Evolutionary conservation across 208 protist species (phyloP).

Genomic region (Tritrichomonas foetus): DNA sequence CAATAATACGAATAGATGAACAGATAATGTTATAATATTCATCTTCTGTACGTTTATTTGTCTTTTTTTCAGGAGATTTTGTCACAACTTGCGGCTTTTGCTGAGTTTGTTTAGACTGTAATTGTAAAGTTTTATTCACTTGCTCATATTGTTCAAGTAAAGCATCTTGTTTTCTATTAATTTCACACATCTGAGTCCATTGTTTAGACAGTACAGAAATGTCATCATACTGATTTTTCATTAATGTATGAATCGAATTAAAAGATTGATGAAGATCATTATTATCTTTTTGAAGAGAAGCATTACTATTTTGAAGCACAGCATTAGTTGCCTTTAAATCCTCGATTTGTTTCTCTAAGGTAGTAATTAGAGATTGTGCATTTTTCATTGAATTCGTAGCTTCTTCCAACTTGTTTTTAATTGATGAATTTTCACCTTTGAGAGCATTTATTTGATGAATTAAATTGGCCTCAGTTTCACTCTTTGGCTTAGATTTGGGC

Average conservation of each 20-base stretch:
- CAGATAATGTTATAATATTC: background rate
- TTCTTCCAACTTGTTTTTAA: background rate
- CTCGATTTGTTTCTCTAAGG: background rate
- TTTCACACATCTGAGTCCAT: background rate
- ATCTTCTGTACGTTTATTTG: background rate
- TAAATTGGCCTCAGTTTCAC: background rate
- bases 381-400: background rate
- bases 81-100: background rate
- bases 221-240: background rate
- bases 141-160: background rate
- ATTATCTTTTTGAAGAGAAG: background rate
- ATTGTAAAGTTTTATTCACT: no score
- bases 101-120: no score
- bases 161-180: background rate
- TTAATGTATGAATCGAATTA: background rate
- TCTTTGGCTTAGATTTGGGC: background rate
- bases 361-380: background rate
- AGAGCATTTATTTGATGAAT: background rate
- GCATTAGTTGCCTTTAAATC: background rate
- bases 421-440: background rate
- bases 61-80: background rate
- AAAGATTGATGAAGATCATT: background rate
- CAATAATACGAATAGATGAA: background rate
- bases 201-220: background rate
- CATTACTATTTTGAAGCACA: background rate